Conservation (phyloP, 2,329 filamentous ascomycete genomes). For the Trichophyton rubrum region DNA sequence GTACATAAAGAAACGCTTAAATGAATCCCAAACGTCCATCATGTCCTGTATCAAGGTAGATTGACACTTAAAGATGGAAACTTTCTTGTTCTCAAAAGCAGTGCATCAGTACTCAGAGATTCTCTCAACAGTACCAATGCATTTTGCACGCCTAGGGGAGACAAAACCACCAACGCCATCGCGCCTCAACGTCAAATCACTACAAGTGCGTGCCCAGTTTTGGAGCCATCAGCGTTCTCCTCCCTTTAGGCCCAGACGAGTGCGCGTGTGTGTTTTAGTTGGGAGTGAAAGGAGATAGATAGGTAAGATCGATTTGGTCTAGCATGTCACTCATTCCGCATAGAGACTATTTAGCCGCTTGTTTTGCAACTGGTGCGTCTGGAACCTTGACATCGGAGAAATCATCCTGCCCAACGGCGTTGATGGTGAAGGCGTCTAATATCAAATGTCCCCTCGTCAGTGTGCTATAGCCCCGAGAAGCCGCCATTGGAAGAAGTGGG, state of each 20-base stretch:
- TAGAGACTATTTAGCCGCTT: neutral
- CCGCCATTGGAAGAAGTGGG: neutral
- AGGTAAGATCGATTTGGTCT: neutral
- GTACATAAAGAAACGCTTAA: neutral
- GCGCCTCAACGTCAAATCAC: neutral
- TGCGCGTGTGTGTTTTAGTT: neutral
- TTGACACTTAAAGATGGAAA: too few relatives aligned
- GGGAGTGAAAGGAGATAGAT: neutral
- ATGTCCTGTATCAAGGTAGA: too few relatives aligned
- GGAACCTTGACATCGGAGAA: conserved; percentile 93
- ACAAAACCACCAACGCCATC: neutral
- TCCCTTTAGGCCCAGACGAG: neutral
- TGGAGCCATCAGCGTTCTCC: neutral
- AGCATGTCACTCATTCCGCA: neutral
- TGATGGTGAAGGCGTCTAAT: conserved; percentile 59
- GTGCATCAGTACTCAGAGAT: neutral
- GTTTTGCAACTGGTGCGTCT: conserved; percentile 20
- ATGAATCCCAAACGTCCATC: neutral
- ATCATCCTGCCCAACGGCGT: conserved; percentile 84
- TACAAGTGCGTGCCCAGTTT: neutral
- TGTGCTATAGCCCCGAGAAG: neutral
- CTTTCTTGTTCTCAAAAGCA: too few relatives aligned
- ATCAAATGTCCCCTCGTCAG: neutral
- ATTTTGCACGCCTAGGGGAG: neutral
- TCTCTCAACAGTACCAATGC: neutral